Evolutionary conservation across 1,139 yeast species (phyloP).

Genomic region (Hanseniaspora uvarum): DNA sequence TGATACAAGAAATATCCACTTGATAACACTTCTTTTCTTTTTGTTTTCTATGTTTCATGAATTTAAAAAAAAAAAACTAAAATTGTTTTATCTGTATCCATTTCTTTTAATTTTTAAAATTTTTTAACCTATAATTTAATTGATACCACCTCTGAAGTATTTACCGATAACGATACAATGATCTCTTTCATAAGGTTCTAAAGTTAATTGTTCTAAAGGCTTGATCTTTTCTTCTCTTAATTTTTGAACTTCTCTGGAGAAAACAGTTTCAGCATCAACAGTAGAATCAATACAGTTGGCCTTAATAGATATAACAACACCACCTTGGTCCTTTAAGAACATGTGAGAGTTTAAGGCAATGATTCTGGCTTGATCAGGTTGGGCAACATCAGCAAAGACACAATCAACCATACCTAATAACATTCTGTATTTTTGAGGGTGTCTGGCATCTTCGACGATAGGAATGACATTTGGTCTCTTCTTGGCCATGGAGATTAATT

Average conservation of each 20-base stretch:
- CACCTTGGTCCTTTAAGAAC: constrained; percentile 97
- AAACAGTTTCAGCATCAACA: constrained; percentile 97
- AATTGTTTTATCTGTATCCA: neutral
- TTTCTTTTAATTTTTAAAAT: neutral
- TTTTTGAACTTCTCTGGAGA: constrained; percentile 98
- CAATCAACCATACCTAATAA: constrained; percentile 96
- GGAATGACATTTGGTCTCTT: constrained; percentile 99
- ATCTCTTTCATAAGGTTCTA: constrained; percentile 99
- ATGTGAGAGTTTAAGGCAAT: constrained; percentile 95
- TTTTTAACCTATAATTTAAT: constrained; percentile 4
- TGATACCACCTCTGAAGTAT: constrained; percentile 75
- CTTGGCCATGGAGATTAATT: constrained; percentile 97
- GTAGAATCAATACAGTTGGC: constrained; percentile 99
- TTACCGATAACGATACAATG: constrained; percentile 98
- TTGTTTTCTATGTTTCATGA: neutral
- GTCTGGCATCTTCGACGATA: constrained; percentile 98
- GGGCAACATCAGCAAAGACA: constrained; percentile 98
- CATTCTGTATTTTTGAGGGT: constrained; percentile 99
- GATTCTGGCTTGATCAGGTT: constrained; percentile 99
- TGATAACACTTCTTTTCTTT: neutral
- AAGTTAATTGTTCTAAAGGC: constrained; percentile 95
- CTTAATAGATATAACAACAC: constrained; percentile 94
- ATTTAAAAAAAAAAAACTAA: neutral
- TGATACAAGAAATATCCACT: neutral
- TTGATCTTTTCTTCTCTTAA: constrained; percentile 97